phyloP scores from a whole-genome alignment of 257 asterid genomes.

The Solanum sejunctum region DNA sequence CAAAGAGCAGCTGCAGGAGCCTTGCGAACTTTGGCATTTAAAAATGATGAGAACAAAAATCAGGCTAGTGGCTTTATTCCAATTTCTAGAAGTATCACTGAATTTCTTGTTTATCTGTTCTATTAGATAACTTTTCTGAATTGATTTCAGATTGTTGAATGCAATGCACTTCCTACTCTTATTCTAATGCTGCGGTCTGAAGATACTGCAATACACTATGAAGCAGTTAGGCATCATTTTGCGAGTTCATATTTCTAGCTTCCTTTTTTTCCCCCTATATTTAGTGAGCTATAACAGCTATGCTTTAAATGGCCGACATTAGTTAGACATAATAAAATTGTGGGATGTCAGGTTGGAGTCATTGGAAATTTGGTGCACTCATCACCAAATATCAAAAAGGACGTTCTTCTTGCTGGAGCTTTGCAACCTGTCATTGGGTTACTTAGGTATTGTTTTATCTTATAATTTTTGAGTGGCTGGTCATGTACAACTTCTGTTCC shows the following conservation, averaged over 20 bases:
- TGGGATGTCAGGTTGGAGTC: conserved; percentile 78
- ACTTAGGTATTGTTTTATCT: conserved; percentile 48
- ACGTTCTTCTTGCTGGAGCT: conserved; percentile 95
- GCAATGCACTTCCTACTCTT: conserved; percentile 92
- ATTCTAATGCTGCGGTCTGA: conserved; percentile 91
- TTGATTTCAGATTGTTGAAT: conserved; percentile 79
- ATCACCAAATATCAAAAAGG: conserved; percentile 90
- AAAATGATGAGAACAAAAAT: conserved; percentile 92
- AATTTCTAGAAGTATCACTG: not conserved
- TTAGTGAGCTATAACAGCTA: not conserved
- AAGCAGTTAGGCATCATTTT: conserved; percentile 61
- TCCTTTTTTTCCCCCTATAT: not conserved
- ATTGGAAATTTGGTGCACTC: conserved; percentile 98
- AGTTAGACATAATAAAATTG: not conserved
- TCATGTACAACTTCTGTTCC: not conserved
- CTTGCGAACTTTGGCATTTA: conserved; percentile 89
- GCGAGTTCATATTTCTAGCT: not conserved
- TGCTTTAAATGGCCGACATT: not conserved
- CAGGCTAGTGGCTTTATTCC: conserved; percentile 36
- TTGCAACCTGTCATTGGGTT: conserved; percentile 95
- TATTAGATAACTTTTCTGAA: not conserved
- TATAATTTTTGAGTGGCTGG: not conserved
- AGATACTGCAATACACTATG: conserved; percentile 94
- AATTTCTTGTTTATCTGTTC: not conserved
- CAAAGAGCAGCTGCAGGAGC: conserved; percentile 99